These are phyloP conservation scores for Aspergillus eucalypticola DNA, from an alignment of 2,329 filamentous ascomycete genomes.

Conservation along the genomic window DNA sequence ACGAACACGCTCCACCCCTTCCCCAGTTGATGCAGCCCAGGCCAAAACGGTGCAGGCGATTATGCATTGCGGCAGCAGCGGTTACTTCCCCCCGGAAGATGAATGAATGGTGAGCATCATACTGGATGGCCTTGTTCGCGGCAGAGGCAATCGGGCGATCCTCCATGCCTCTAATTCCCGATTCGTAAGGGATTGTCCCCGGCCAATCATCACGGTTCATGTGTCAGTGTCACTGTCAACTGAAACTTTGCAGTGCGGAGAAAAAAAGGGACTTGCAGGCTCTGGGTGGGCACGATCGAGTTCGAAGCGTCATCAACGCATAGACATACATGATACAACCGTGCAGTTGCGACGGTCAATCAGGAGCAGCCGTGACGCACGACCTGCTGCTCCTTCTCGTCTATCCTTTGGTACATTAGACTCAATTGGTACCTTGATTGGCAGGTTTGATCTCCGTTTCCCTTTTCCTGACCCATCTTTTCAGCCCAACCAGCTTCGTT, in stretches of 20 bases:
- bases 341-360: background rate
- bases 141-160: constrained; percentile 15
- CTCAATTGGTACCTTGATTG: background rate
- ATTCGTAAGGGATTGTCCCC: constrained; percentile 3
- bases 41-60: constrained; percentile 2
- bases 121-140: background rate
- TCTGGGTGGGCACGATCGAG: background rate
- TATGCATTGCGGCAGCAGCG: constrained; percentile 20
- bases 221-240: background rate
- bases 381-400: background rate
- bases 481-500: background rate
- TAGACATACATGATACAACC: background rate
- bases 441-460: background rate
- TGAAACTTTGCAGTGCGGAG: constrained; percentile 5
- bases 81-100: constrained; percentile 5
- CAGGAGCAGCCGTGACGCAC: background rate
- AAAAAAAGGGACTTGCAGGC: constrained; percentile 10
- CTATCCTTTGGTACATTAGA: background rate
- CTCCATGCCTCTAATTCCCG: constrained; percentile 3
- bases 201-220: background rate
- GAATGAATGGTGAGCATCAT: background rate
- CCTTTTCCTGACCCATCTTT: background rate
- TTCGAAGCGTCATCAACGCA: background rate
- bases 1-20: background rate
- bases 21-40: constrained; percentile 3